Conservation (phyloP, 2,329 filamentous ascomycete genomes). For the Alternaria triticina region DNA sequence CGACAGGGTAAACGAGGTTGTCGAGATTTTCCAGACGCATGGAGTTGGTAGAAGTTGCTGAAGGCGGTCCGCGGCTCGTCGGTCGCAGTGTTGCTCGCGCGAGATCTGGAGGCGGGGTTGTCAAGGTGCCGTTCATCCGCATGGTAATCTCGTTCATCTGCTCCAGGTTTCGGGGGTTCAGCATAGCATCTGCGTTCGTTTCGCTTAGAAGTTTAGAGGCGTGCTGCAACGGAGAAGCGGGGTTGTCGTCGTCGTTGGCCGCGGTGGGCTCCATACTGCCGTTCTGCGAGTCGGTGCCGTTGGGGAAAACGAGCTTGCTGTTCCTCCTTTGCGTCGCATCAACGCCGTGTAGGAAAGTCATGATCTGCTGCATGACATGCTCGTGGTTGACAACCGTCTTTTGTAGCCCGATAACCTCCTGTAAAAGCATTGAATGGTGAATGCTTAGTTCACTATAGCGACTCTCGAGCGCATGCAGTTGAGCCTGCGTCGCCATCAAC, state of each 20-base stretch:
- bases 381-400: constrained; percentile 77
- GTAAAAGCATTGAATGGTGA: constrained; percentile 68
- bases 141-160: constrained; percentile 67
- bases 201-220: constrained; percentile 70
- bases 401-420: constrained; percentile 69
- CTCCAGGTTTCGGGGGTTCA: constrained; percentile 69
- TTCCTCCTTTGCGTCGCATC: constrained; percentile 70
- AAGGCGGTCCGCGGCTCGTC: constrained; percentile 53
- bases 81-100: constrained; percentile 56
- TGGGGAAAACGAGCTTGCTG: constrained; percentile 56
- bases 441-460: constrained; percentile 79
- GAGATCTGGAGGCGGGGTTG: constrained; percentile 63
- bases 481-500: constrained; percentile 86
- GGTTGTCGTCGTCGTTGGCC: constrained; percentile 64
- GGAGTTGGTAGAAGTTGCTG: constrained; percentile 58
- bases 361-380: constrained; percentile 72
- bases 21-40: constrained; percentile 67
- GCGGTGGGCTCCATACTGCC: constrained; percentile 52
- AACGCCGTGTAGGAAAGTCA: constrained; percentile 70
- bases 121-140: constrained; percentile 61
- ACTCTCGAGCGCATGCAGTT: constrained; percentile 86
- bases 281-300: constrained; percentile 48
- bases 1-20: constrained; percentile 86
- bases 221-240: constrained; percentile 71
- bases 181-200: constrained; percentile 68